phyloP scores from a whole-genome alignment of 2,329 filamentous ascomycete species.

The Elsinoe batatas region DNA sequence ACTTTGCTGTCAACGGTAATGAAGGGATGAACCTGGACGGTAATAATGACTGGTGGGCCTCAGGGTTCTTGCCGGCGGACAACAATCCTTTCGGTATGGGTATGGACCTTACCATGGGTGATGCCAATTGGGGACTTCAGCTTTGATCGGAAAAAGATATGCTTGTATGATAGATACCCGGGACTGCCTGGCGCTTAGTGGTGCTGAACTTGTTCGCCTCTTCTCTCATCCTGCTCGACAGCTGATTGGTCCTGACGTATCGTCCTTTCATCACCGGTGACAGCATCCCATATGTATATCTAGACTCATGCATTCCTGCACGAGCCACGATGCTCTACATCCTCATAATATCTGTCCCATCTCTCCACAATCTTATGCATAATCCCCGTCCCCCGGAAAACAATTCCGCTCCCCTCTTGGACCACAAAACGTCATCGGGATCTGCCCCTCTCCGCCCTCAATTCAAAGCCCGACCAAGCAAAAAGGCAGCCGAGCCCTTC shows the following conservation, averaged over 20 bases:
- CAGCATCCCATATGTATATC: too few species aligned
- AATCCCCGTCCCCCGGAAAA: not conserved
- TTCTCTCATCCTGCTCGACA: too few species aligned
- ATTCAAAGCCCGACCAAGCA: constrained; percentile 8
- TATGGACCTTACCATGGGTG: constrained; percentile 19
- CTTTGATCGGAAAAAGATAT: not conserved
- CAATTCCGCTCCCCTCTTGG: not conserved
- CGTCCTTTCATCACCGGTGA: too few species aligned
- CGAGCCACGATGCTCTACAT: too few species aligned
- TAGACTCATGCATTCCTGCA: too few species aligned
- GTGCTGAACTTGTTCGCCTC: too few species aligned
- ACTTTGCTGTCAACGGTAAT: constrained; percentile 38
- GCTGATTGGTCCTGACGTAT: too few species aligned
- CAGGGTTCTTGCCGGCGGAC: constrained; percentile 28
- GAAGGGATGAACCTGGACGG: constrained; percentile 21
- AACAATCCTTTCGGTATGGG: constrained; percentile 24
- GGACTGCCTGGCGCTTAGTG: too few species aligned
- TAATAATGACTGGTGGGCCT: constrained; percentile 28
- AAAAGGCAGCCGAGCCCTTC: not conserved
- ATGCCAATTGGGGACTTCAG: not conserved
- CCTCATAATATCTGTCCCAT: too few species aligned
- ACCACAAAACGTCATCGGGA: not conserved
- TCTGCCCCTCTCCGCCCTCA: not conserved
- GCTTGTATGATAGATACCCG: too few species aligned
- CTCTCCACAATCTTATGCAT: too few species aligned